Percentiles rank a stretch among this genome's conserved stretches.
Evolutionary conservation across 768 basidiomycete genomes (phyloP).

Genomic region (Tylopilus vinaceipallidus): DNA sequence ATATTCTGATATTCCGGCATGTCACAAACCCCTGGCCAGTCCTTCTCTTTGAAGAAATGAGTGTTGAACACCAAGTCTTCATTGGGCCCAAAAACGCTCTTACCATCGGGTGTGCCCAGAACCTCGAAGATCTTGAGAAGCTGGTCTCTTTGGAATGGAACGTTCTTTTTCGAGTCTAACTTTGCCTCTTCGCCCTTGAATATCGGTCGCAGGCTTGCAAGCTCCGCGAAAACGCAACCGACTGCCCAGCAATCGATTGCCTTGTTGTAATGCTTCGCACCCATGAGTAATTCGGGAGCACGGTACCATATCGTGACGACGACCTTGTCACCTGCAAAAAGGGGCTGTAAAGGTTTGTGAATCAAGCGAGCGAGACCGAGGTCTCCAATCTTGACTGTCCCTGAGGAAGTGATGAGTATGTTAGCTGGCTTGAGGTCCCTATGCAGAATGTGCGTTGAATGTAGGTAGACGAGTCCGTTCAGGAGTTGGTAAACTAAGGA

Average conservation of each 20-base stretch:
- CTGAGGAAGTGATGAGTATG: constrained; percentile 87
- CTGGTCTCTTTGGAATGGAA: constrained; percentile 96
- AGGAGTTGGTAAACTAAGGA: constrained; percentile 92
- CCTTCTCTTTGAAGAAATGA: constrained; percentile 52
- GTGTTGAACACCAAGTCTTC: constrained; percentile 1
- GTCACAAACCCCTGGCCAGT: constrained; percentile 82
- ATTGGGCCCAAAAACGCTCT: not conserved
- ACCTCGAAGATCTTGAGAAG: constrained; percentile 95
- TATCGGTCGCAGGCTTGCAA: constrained; percentile 90
- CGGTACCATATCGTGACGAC: constrained; percentile 99
- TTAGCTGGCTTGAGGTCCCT: constrained; percentile 99
- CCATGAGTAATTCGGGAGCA: constrained; percentile 92
- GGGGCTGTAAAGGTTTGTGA: constrained; percentile 85
- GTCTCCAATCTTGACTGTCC: constrained; percentile 98
- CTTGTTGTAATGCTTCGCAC: constrained; percentile 96
- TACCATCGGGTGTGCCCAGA: constrained; percentile 84
- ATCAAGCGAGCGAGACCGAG: constrained; percentile 90
- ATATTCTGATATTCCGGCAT: constrained; percentile 90
- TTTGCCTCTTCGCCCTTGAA: constrained; percentile 99
- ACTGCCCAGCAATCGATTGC: constrained; percentile 98
- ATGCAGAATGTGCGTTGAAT: constrained; percentile 92
- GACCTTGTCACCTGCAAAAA: constrained; percentile 95
- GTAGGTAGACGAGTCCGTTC: constrained; percentile 92
- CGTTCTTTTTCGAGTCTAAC: constrained; percentile 93
- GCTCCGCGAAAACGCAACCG: constrained; percentile 95